Conservation (phyloP, 2,329 filamentous ascomycete genomes). For the Tolypocladium pustulatum region DNA sequence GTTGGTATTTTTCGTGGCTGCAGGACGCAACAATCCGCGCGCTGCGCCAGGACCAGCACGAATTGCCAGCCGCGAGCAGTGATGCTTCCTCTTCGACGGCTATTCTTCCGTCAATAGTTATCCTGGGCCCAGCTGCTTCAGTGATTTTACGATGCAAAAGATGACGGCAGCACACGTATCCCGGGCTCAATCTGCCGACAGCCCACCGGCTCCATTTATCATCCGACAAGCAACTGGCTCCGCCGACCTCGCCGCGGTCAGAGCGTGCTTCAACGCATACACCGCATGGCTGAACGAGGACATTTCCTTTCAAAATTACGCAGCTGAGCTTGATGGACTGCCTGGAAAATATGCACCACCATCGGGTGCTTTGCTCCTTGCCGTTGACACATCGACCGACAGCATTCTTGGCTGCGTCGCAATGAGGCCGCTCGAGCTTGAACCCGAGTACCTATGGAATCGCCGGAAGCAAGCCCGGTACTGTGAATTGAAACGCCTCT, state of each 20-base stretch:
- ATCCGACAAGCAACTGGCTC: constrained; percentile 11
- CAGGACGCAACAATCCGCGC: not conserved
- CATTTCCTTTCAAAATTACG: constrained; percentile 15
- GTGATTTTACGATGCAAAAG: not conserved
- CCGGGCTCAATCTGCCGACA: not conserved
- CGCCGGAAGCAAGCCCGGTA: constrained; percentile 1
- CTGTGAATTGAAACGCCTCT: constrained; percentile 17
- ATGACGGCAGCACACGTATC: not conserved
- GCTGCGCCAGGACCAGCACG: not conserved
- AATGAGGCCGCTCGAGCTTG: constrained; percentile 10
- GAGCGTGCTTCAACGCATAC: constrained; percentile 13
- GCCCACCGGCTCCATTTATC: not conserved
- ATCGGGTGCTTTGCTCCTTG: constrained; percentile 12
- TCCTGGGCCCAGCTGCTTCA: not conserved
- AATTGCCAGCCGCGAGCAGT: too few species aligned
- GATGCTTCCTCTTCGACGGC: not conserved
- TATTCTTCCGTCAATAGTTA: not conserved
- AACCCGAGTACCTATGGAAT: constrained; percentile 3
- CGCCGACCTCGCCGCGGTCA: constrained; percentile 8
- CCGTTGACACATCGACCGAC: constrained; percentile 8
- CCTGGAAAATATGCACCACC: constrained; percentile 17
- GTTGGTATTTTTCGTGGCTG: not conserved
- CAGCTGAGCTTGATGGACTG: constrained; percentile 9
- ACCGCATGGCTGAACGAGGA: constrained; percentile 15
- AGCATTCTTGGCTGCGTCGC: constrained; percentile 15